Evolutionary conservation across 2,329 filamentous ascomycete genomes (phyloP).

Genomic region (Aspergillus pseudonomiae): DNA sequence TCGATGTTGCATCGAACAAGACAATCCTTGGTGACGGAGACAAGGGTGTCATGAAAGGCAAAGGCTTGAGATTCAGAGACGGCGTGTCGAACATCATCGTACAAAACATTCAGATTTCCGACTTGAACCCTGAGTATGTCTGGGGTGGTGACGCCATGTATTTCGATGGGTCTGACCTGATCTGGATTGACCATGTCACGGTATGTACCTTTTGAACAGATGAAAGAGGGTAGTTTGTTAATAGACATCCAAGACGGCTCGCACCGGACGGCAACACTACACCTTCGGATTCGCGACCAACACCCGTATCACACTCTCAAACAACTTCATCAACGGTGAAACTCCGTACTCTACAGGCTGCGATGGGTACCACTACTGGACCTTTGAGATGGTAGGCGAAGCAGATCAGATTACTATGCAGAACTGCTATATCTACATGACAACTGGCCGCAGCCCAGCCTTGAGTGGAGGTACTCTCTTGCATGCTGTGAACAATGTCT

Average conservation of each 20-base stretch:
- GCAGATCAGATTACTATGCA: slow-evolving; percentile 60
- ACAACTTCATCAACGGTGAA: slow-evolving; percentile 60
- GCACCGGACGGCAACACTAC: slow-evolving; percentile 63
- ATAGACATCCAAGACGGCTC: slow-evolving; percentile 43
- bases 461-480: slow-evolving; percentile 59
- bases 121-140: slow-evolving; percentile 56
- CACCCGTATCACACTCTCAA: slow-evolving; percentile 62
- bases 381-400: slow-evolving; percentile 49
- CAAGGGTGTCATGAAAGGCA: slow-evolving; percentile 58
- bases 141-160: slow-evolving; percentile 62
- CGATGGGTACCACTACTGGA: slow-evolving; percentile 59
- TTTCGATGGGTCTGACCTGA: slow-evolving; percentile 43
- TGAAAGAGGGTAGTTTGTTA: not conserved
- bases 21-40: slow-evolving; percentile 55
- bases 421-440: slow-evolving; percentile 64
- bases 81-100: slow-evolving; percentile 59
- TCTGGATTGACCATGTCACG: slow-evolving; percentile 54
- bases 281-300: slow-evolving; percentile 58
- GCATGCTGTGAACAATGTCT: slow-evolving; percentile 65
- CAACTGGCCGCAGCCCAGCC: slow-evolving; percentile 61
- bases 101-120: slow-evolving; percentile 58
- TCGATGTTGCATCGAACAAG: slow-evolving; percentile 59
- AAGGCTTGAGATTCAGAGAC: slow-evolving; percentile 52
- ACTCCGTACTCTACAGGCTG: slow-evolving; percentile 60
- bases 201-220: slow-evolving; percentile 2